Evolutionary conservation across 371 early-diverging fungal genomes (phyloP).

Genomic region (Mucor lusitanicus): DNA sequence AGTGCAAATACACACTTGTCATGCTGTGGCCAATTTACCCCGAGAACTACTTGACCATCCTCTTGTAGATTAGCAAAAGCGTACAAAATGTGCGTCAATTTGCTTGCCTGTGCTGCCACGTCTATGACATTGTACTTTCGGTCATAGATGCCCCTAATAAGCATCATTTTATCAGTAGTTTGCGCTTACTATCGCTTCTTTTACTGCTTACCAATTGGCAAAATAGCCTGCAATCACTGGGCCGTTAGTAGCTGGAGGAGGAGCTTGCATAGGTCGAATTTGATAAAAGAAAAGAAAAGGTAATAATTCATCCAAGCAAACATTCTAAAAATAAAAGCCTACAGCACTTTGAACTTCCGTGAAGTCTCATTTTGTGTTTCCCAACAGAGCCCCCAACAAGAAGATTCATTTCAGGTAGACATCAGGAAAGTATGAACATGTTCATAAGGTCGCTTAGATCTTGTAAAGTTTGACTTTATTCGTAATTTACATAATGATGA

Average conservation of each 20-base stretch:
- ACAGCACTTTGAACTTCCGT: background rate
- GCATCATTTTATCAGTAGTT: background rate
- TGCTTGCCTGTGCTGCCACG: slow-evolving; percentile 55
- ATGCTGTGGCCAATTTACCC: slow-evolving; percentile 32
- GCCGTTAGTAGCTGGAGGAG: slow-evolving; percentile 36
- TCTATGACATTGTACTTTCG: slow-evolving; percentile 68
- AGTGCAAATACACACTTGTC: background rate
- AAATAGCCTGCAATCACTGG: slow-evolving; percentile 44
- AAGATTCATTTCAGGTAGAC: too few relatives aligned
- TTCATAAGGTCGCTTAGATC: too few relatives aligned
- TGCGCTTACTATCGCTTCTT: too few relatives aligned
- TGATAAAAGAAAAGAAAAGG: background rate
- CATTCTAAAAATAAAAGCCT: background rate
- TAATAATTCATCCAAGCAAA: background rate
- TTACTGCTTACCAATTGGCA: slow-evolving; percentile 28
- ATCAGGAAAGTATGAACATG: too few relatives aligned
- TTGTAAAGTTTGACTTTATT: background rate
- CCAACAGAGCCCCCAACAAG: too few relatives aligned
- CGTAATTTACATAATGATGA: background rate
- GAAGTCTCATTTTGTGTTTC: background rate
- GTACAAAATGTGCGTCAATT: slow-evolving; percentile 83
- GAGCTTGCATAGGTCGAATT: slow-evolving; percentile 9
- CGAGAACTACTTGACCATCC: slow-evolving; percentile 64
- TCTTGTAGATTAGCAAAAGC: slow-evolving; percentile 84
- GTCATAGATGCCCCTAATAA: slow-evolving; percentile 72